Evolutionary conservation across 305 asterid genomes (phyloP).

Genomic region (Fraxinus greggii): DNA sequence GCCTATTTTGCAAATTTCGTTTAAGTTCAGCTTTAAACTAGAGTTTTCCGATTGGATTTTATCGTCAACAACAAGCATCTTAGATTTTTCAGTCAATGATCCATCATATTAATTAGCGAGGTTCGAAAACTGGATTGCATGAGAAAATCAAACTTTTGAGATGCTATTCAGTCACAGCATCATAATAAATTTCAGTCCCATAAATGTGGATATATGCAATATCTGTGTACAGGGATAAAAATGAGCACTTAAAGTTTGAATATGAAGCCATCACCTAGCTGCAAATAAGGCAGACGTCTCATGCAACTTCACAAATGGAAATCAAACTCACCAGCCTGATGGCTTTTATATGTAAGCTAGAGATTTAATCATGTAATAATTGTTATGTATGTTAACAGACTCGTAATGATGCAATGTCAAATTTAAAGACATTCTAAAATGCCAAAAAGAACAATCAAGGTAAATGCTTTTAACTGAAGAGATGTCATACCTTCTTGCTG

Average conservation of each 20-base stretch:
- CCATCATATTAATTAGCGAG: not conserved
- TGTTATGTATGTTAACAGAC: not conserved
- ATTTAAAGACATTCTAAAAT: not conserved
- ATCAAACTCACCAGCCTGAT: not conserved
- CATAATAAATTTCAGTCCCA: not conserved
- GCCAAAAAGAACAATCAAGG: not conserved
- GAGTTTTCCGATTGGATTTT: not conserved
- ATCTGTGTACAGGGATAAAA: not conserved
- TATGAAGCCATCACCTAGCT: not conserved
- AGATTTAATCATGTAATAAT: not conserved
- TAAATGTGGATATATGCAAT: not conserved
- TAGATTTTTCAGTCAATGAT: not conserved
- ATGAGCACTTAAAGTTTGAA: not conserved
- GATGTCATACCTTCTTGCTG: conserved; percentile 75
- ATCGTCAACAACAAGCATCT: not conserved
- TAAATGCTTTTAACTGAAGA: not conserved
- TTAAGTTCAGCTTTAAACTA: not conserved
- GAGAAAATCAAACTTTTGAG: not conserved
- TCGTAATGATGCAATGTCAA: not conserved
- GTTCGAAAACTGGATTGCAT: not conserved
- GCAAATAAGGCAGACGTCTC: not conserved
- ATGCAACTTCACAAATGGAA: not conserved
- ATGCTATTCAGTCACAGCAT: not conserved
- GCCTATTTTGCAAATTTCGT: not conserved
- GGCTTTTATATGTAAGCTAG: not conserved